phyloP scores from a whole-genome alignment of 208 protist species.

The Trypanosoma conorhini region DNA sequence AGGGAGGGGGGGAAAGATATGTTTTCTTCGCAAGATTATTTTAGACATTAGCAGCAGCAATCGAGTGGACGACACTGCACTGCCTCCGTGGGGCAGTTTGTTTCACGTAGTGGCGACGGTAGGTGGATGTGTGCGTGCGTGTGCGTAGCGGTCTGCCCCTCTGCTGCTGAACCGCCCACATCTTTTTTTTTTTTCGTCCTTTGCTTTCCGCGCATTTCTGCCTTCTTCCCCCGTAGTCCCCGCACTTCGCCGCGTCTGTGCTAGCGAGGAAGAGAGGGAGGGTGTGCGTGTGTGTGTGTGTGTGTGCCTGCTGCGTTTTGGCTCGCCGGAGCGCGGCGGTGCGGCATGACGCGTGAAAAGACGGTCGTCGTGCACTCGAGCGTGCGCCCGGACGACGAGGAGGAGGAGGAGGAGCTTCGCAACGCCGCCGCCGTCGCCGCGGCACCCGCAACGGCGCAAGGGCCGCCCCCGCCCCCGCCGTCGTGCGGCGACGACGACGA shows the following conservation, averaged over 20 bases:
- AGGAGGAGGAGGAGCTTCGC: slow-evolving; percentile 33
- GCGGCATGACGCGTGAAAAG: slow-evolving; percentile 17
- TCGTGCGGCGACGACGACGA: slow-evolving; percentile 40
- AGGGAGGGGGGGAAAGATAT: too few species aligned
- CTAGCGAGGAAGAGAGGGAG: too few species aligned
- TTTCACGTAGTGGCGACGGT: too few species aligned
- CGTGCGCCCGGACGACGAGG: slow-evolving; percentile 36
- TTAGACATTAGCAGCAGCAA: too few species aligned
- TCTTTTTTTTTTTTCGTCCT: slow-evolving; percentile 22
- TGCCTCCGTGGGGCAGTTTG: too few species aligned
- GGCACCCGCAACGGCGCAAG: too few species aligned
- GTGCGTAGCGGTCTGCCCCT: slow-evolving; percentile 1
- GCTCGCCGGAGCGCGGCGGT: slow-evolving; percentile 35
- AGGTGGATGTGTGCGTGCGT: neutral
- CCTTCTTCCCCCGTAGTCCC: too few species aligned
- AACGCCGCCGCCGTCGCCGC: neutral
- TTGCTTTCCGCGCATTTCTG: too few species aligned
- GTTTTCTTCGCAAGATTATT: too few species aligned
- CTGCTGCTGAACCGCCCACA: neutral
- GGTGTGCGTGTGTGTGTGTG: slow-evolving; percentile 9
- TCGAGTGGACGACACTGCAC: too few species aligned
- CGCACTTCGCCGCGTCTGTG: too few species aligned
- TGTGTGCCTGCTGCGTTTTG: slow-evolving; percentile 29
- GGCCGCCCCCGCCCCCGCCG: neutral
- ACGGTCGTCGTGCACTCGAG: slow-evolving; percentile 29